A percentile compares a stretch with the other conserved stretches of the same genome.
These are phyloP conservation scores for Peronospora belbahrii DNA, from an alignment of 352 stramenopile genomes.

Conservation along the genomic window DNA sequence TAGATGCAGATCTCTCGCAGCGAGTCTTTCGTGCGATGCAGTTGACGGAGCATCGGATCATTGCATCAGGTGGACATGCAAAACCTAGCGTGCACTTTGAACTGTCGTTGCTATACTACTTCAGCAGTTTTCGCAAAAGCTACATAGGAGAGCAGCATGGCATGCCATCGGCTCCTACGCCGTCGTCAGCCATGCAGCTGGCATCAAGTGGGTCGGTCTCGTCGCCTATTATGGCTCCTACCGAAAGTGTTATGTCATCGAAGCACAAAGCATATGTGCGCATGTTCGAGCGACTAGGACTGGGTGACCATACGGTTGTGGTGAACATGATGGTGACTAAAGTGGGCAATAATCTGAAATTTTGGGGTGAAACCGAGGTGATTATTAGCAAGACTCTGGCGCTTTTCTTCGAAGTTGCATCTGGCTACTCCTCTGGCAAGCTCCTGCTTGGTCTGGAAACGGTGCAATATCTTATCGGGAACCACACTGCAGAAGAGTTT, in stretches of 20 bases:
- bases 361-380: slow-evolving; percentile 94
- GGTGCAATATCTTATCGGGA: slow-evolving; percentile 93
- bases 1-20: slow-evolving; percentile 94
- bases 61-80: slow-evolving; percentile 67
- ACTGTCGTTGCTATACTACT: slow-evolving; percentile 94
- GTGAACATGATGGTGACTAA: slow-evolving; percentile 99
- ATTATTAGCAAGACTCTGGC: slow-evolving; percentile 94
- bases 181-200: slow-evolving; percentile 41
- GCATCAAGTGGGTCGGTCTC: slow-evolving; percentile 20
- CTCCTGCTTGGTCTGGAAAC: slow-evolving; percentile 95
- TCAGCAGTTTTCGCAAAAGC: slow-evolving; percentile 89
- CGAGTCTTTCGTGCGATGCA: slow-evolving; percentile 94
- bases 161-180: slow-evolving; percentile 69
- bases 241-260: slow-evolving; percentile 62
- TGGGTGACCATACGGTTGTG: slow-evolving; percentile 95
- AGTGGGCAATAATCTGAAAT: slow-evolving; percentile 98
- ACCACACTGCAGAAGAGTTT: slow-evolving; percentile 96
- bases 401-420: slow-evolving; percentile 96
- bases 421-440: slow-evolving; percentile 94
- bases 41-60: slow-evolving; percentile 92
- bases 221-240: slow-evolving; percentile 78
- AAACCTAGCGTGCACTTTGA: slow-evolving; percentile 92
- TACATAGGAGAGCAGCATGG: slow-evolving; percentile 89
- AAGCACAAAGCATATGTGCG: slow-evolving; percentile 94
- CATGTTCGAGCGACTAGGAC: slow-evolving; percentile 96